Evolutionary conservation across 108 stramenopile genomes (phyloP), one percentile per base, ranked within the genome.

Genomic region (Conticribra weissflogii): DNA sequence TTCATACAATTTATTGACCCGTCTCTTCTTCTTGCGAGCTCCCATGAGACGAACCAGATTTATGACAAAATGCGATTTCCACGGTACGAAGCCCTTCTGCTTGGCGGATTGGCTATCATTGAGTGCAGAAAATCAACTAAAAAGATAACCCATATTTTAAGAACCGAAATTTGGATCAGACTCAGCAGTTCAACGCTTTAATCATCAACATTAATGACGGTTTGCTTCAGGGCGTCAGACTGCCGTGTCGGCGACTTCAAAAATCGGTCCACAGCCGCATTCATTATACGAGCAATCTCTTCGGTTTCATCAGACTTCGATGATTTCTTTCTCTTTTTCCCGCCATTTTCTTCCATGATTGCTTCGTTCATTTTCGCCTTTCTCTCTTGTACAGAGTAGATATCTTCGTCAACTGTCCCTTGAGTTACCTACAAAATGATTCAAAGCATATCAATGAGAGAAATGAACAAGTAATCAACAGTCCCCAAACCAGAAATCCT

Each of bases 321-420:
- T 41, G 36, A 41, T 41, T 41, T 41, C 36, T 41, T 41, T 41
- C 83, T 76, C 31, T 77, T 78, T 27, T 64, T 70, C 45, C 25
- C 54, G 18, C 22, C 50, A 12, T 52, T 65, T 44, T 64, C 64
- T 28, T 83, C 86, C 83, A 92, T 82, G 24, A 92, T 92, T 36
- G 89, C 89, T 28, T 84, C 85, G 61, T 86, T 91, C 88, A 88
- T 91, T 45, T 78, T 79, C 1, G 83, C 72, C 63, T 94, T 94
- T 5, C 85, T 79, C 59, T 94, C 85, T 66, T 94, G 93, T 80
- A 94, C 88, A 27, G 81, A 65, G 55, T 87, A 91, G 63, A 94
- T 94, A 63, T 83, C 88, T 45, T 79, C 85, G 47, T 94, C 93
- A 5, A 94, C 90, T 18, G 93, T 91, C 24, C 79, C 80, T 29